Evolutionary conservation across 2,329 filamentous ascomycete species (phyloP), one percentile per base, ranked within the genome.

Genomic region (Botrytis byssoidea): DNA sequence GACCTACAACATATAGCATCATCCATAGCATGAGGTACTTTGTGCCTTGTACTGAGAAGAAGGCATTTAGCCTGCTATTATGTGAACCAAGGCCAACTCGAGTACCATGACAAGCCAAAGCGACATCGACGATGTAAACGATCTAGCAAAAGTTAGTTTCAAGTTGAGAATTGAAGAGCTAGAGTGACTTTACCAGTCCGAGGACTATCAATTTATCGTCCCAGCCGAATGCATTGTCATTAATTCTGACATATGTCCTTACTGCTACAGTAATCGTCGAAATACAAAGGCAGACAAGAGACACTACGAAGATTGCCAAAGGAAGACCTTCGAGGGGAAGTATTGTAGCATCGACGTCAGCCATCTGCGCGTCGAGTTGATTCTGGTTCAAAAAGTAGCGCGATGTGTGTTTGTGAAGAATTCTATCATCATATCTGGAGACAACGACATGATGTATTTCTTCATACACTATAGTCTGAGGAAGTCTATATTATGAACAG

Each of bases 61-160:
- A 73, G 6, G 42, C 32, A 46, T 77, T 78, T 2, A 78, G 37
- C 9, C 75, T 55, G 22, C n/a, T 55, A 37, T 78, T 73, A 18
- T 35, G 64, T 42, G 72, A 67, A n/a, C 77, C 77, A n/a, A 78
- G 74, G 37, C 77, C 77, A 14, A 75, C 61, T 25, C 70, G 74
- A 57, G 76, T 71, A 2, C 77, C 77, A 61, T 74, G 44, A 48
- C 77, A 78, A 37, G 77, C 76, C 12, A 79, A 73, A 51, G 46
- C 72, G n/a, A 78, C 75, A 48, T 72, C 70, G 16, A 67, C 20
- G n/a, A 57, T 22, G 37, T 29, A 72, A 29, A 66, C 60, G 8
- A 72, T 55, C 70, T 70, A 60, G 66, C 32, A 46, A 46, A 20
- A 22, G 12, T 70, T 63, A 70, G 18, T 35, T 35, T 61, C 40